phyloP scores from a whole-genome alignment of 116 monocot species.

The Iris pallida region DNA sequence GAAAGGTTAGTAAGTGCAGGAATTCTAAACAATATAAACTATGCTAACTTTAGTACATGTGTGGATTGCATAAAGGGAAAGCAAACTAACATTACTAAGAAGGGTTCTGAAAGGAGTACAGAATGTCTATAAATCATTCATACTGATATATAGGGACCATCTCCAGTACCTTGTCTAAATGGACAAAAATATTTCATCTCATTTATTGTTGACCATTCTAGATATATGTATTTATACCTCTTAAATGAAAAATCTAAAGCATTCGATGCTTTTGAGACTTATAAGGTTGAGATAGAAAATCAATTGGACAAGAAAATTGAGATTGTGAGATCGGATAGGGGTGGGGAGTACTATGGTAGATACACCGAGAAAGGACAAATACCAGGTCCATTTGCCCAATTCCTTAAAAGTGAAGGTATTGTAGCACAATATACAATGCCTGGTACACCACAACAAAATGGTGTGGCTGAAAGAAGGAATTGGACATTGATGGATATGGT shows the following conservation, averaged over 20 bases:
- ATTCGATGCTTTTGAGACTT: not conserved
- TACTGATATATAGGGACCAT: not conserved
- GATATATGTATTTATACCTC: constrained; percentile 5
- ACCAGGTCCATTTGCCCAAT: constrained; percentile 4
- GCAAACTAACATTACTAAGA: not conserved
- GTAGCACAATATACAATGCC: not conserved
- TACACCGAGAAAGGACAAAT: constrained; percentile 2
- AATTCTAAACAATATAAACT: not conserved
- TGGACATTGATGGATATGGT: constrained; percentile 1
- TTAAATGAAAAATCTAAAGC: not conserved
- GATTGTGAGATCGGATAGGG: not conserved
- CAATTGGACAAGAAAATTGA: not conserved
- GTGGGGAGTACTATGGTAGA: constrained; percentile 1
- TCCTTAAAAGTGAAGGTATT: constrained; percentile 1
- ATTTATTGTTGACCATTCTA: constrained; percentile 13
- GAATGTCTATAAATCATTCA: too few species aligned
- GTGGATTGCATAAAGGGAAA: constrained; percentile 7
- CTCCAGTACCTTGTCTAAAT: not conserved
- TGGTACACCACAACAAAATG: constrained; percentile 3
- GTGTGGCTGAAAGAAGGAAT: not conserved
- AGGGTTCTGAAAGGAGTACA: not conserved
- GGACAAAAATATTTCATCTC: constrained; percentile 11
- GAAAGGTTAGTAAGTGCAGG: not conserved
- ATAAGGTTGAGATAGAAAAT: not conserved
- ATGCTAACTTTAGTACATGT: not conserved